Base-by-base conservation (phyloP, 2,329 filamentous ascomycete species). In the Trichoderma brevicompactum region DNA sequence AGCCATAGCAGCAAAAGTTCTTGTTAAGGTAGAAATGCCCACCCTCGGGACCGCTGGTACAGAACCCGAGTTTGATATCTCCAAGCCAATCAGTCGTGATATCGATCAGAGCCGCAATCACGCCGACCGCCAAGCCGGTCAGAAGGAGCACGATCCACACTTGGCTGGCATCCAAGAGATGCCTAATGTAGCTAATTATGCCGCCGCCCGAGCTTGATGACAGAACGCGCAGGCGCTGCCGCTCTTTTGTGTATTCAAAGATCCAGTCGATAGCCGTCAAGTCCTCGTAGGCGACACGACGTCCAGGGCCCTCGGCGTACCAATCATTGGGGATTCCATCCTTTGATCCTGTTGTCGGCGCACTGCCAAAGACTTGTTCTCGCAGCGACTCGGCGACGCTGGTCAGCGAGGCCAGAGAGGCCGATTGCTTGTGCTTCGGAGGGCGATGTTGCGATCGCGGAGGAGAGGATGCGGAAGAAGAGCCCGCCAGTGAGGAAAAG, bases 241-340 rank as follows among this genome's bases (percentile, higher is more conserved):
- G 87, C 79, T 99, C 95, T 77, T 97, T 97, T 60, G 92, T 95
- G 75, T 98, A 97, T 78, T 99, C 95, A 72, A 97, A 98, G 74
- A 98, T 98, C 95, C 95, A 99, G 80, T 99, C 95, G 76, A 99
- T 99, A 66, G 95, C 94, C 15, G 94, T 97, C 76, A 97, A 83
- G 79, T 99, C 91, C 74, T 97, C 94, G 79, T 99, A 99, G 63
- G 92, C 94, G 43, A 97, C 94, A 73, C 95, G 87, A 61, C 92
- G 87, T 1, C 94, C 94, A 0, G 92, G 93, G 0, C 92, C 93
- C 77, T 97, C 94, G 54, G 90, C 85, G 74, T 96, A 91, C 94
- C 94, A 98, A 77, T 98, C 94, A 52, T 83, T 76, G 4, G 83
- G 77, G 36, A 75, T 73, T 60, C 78, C 81, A 70, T 86, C 82